Evolutionary conservation across 2,329 filamentous ascomycete genomes (phyloP).

Genomic region (Colletotrichum aenigma): DNA sequence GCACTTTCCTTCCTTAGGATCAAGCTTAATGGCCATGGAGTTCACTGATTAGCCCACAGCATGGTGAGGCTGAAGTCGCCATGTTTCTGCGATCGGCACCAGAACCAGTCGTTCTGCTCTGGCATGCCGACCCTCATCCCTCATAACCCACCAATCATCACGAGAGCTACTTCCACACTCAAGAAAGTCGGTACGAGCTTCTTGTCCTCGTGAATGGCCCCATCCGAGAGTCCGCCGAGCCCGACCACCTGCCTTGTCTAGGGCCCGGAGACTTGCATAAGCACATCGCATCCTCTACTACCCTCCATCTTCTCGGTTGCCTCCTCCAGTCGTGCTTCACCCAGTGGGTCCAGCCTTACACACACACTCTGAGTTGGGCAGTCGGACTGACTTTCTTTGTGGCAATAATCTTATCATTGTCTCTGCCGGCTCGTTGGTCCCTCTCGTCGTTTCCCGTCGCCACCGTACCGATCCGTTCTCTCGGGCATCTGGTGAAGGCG

Average conservation of each 20-base stretch:
- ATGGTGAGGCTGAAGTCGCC: background rate
- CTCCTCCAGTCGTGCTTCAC: background rate
- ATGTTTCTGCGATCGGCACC: background rate
- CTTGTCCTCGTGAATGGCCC: background rate
- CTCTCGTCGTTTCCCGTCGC: background rate
- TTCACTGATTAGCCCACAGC: background rate
- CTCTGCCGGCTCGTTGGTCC: background rate
- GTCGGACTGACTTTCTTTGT: background rate
- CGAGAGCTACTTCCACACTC: background rate
- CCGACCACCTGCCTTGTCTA: background rate
- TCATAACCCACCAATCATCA: background rate
- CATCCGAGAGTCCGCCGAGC: background rate
- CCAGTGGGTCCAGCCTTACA: constrained; percentile 1
- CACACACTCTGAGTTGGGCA: background rate
- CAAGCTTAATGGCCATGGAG: background rate
- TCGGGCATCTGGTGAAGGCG: background rate
- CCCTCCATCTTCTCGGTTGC: background rate
- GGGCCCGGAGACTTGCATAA: constrained; percentile 6
- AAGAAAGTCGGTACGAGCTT: background rate
- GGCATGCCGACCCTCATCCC: background rate
- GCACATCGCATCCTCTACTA: background rate
- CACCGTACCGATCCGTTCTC: background rate
- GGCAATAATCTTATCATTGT: constrained; percentile 2
- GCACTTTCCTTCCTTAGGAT: background rate
- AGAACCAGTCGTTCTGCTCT: background rate